Evolutionary conservation across 2,329 filamentous ascomycete species (phyloP).

Genomic region (Cryphonectria radicalis): DNA sequence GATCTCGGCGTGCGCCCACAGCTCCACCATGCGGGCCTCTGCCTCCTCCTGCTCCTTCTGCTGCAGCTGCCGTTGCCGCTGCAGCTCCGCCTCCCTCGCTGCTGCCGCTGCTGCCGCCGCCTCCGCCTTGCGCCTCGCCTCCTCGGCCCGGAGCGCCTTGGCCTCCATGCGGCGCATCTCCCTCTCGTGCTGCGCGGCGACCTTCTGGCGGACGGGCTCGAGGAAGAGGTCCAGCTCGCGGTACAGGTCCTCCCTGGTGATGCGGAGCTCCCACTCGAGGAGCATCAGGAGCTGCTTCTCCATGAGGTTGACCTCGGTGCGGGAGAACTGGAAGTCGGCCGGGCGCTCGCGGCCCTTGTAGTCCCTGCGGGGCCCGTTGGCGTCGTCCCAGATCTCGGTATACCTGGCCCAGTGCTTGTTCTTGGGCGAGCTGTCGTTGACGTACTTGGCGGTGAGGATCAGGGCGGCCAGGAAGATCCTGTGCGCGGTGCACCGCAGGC

Average conservation of each 20-base stretch:
- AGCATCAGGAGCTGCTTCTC: slow-evolving; percentile 97
- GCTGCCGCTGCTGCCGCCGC: slow-evolving; percentile 39
- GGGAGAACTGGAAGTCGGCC: slow-evolving; percentile 81
- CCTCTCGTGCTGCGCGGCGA: slow-evolving; percentile 55
- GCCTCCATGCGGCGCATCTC: slow-evolving; percentile 50
- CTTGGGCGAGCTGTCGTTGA: slow-evolving; percentile 98
- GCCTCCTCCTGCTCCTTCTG: not conserved
- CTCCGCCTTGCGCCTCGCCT: slow-evolving; percentile 34
- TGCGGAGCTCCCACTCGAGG: slow-evolving; percentile 90
- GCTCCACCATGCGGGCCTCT: slow-evolving; percentile 41
- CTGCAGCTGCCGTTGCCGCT: too few species aligned
- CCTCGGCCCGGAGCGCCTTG: slow-evolving; percentile 21
- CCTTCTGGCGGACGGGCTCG: slow-evolving; percentile 73
- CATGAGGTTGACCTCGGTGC: slow-evolving; percentile 98
- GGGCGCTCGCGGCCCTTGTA: slow-evolving; percentile 51
- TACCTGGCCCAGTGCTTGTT: slow-evolving; percentile 99
- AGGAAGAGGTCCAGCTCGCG: slow-evolving; percentile 87
- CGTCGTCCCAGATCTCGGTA: slow-evolving; percentile 62
- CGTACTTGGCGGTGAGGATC: slow-evolving; percentile 90
- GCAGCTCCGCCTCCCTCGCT: slow-evolving; percentile 28
- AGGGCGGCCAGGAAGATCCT: slow-evolving; percentile 92
- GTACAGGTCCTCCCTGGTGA: slow-evolving; percentile 85
- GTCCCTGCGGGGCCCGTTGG: slow-evolving; percentile 13
- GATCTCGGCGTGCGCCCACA: slow-evolving; percentile 39
- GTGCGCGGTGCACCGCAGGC: slow-evolving; percentile 94